A percentile compares a stretch with the other conserved stretches of the same genome.
phyloP scores from a whole-genome alignment of 805 yeast genomes.

The Crinitomyces ghanaensis region DNA sequence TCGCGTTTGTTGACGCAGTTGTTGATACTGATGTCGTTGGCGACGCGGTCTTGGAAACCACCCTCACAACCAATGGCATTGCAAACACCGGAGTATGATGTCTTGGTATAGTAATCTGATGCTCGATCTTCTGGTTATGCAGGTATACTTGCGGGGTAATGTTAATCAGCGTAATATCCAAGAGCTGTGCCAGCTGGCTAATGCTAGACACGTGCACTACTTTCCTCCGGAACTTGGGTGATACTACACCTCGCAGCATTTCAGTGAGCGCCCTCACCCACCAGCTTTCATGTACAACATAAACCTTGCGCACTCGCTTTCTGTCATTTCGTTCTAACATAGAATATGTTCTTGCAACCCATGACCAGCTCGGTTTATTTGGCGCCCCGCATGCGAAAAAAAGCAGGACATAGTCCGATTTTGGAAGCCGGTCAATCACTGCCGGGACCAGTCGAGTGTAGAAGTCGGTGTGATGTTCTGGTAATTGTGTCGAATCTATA shows the following conservation, averaged over 20 bases:
- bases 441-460: conserved; percentile 45
- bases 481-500: conserved; percentile 73
- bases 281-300: conserved; percentile 87
- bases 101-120: conserved; percentile 39
- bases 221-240: conserved; percentile 34
- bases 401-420: conserved; percentile 50
- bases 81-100: conserved; percentile 26
- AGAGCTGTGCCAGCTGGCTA: conserved; percentile 42
- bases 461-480: conserved; percentile 39
- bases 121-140: conserved; percentile 46
- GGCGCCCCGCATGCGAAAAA: conserved; percentile 78
- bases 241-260: conserved; percentile 51
- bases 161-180: conserved; percentile 69
- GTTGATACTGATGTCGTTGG: neutral
- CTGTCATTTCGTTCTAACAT: conserved; percentile 46
- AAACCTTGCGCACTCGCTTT: conserved; percentile 47
- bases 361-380: conserved; percentile 49
- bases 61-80: conserved; percentile 15
- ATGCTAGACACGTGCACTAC: conserved; percentile 38
- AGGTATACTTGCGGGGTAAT: conserved; percentile 66
- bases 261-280: conserved; percentile 68
- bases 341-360: conserved; percentile 52
- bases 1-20: too few species aligned
- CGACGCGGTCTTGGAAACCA: neutral
- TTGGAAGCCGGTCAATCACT: conserved; percentile 48